A percentile compares a stretch with the other conserved stretches of the same genome.
These are phyloP conservation scores for Stagonosporopsis vannaccii DNA, from an alignment of 2,329 filamentous ascomycete species.

Conservation along the genomic window DNA sequence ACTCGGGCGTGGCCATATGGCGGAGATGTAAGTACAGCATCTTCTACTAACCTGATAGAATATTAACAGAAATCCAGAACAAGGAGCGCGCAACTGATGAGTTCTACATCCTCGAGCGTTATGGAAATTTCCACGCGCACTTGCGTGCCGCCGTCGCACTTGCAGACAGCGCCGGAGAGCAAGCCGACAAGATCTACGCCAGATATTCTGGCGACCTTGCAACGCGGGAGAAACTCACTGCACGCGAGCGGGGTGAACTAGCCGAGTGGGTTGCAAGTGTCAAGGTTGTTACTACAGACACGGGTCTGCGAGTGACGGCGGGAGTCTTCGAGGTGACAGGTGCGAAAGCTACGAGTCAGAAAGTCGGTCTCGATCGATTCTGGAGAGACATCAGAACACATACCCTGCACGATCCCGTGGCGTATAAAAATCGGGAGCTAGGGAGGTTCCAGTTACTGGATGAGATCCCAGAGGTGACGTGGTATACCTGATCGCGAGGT, in stretches of 20 bases:
- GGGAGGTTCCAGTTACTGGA: constrained; percentile 64
- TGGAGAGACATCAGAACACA: constrained; percentile 73
- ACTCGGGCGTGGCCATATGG: constrained; percentile 71
- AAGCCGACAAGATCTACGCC: constrained; percentile 58
- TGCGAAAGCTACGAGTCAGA: constrained; percentile 63
- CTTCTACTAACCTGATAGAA: accelerated
- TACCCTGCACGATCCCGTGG: constrained; percentile 70
- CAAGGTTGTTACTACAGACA: constrained; percentile 70
- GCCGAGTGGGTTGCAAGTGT: constrained; percentile 69
- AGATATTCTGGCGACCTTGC: constrained; percentile 43
- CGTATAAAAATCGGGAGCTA: constrained; percentile 71
- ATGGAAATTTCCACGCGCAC: constrained; percentile 70
- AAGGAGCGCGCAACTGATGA: constrained; percentile 67
- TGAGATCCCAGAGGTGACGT: constrained; percentile 65
- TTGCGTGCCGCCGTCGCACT: constrained; percentile 67
- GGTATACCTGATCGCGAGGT: constrained; percentile 61
- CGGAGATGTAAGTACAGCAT: constrained; percentile 54
- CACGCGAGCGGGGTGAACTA: constrained; percentile 63
- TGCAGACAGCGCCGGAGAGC: constrained; percentile 62
- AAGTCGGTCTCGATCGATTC: constrained; percentile 69
- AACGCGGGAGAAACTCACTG: constrained; percentile 57
- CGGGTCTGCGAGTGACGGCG: constrained; percentile 63
- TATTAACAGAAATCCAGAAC: constrained; percentile 43
- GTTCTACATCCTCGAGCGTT: constrained; percentile 70
- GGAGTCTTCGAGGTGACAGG: constrained; percentile 72